Base-by-base conservation (phyloP, 331 rosid genomes). In the Ulmus americana region DNA sequence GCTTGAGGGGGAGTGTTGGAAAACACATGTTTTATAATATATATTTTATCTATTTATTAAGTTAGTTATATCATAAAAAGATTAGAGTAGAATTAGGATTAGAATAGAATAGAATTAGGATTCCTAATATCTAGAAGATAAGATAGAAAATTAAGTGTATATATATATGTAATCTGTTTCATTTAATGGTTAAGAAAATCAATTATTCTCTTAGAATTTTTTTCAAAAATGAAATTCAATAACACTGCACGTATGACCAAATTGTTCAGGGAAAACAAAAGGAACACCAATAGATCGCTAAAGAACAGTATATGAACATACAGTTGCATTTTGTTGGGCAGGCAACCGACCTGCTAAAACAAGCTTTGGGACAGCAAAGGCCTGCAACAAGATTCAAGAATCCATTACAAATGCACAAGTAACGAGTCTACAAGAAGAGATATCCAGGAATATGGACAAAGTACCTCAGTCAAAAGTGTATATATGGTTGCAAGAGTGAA, bases 301-400 rank as follows among this genome's bases (percentile, higher is more conserved):
- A 41, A 61, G 40, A 65, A 61, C 47, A 45, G 48, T 45, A 67
- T 76, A 60, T 45, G 68, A 74, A 85, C 96, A 20, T 86, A 89
- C 98, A 52, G 91, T 89, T 39, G 98, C 98, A 82, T 92, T 92
- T 75, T 92, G 98, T 64, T 92, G 98, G 62, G 98, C 88, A 39
- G 96, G 96, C 82, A 92, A 81, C 74, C 98, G 91, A 58, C 96
- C 98, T 7, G 98, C 98, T 81, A 92, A 71, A 77, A 86, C 95
- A 74, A 92, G 95, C 89, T 92, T 92, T 0, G 96, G 97, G 62
- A 85, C 96, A 22, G 80, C 85, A 76, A 92, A 86, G 45, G 95
- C 95, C 97, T 92, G 76, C 68, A 80, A 60, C 65, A 56, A 56
- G 10, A 65, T 74, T 15, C 15, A 46, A 59, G 22, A 69, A 63